A percentile compares a stretch with the other conserved stretches of the same genome.
Conservation (phyloP, 2,329 filamentous ascomycete genomes). For the Orbilia oligospora region DNA sequence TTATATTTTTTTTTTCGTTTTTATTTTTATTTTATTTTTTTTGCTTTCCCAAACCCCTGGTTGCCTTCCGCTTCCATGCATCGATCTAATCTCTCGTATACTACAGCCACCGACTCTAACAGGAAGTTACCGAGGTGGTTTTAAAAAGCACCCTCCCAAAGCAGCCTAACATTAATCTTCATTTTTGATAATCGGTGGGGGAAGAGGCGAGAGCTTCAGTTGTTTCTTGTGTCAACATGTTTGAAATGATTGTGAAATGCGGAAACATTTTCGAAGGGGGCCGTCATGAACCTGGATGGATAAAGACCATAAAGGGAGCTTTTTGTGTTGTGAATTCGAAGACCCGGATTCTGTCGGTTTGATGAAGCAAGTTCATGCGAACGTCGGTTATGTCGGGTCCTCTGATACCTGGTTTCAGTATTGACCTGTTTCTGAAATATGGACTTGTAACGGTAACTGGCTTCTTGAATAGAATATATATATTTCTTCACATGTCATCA, state of each 20-base stretch:
- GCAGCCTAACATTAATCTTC: constrained; percentile 16
- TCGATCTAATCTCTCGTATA: constrained; percentile 30
- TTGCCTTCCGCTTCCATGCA: constrained; percentile 59
- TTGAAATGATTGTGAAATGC: constrained; percentile 29
- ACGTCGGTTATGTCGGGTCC: neutral
- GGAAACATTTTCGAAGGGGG: constrained; percentile 41
- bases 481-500: neutral
- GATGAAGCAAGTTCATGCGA: constrained; percentile 16
- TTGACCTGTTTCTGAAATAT: neutral
- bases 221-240: constrained; percentile 13
- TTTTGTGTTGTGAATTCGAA: constrained; percentile 8
- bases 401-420: neutral
- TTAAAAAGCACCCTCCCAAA: constrained; percentile 45
- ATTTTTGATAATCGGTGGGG: constrained; percentile 7
- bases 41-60: constrained; percentile 37
- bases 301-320: too few species aligned
- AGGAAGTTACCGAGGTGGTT: constrained; percentile 38
- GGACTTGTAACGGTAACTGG: neutral
- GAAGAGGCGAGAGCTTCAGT: constrained; percentile 5
- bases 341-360: neutral
- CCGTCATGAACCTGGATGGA: too few species aligned
- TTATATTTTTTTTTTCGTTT: neutral
- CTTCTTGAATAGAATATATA: neutral
- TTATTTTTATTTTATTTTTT: neutral
- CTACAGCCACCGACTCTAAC: constrained; percentile 23